These are phyloP conservation scores for Nicotiana paniculata DNA, from an alignment of 257 asterid genomes.

Conservation along the genomic window DNA sequence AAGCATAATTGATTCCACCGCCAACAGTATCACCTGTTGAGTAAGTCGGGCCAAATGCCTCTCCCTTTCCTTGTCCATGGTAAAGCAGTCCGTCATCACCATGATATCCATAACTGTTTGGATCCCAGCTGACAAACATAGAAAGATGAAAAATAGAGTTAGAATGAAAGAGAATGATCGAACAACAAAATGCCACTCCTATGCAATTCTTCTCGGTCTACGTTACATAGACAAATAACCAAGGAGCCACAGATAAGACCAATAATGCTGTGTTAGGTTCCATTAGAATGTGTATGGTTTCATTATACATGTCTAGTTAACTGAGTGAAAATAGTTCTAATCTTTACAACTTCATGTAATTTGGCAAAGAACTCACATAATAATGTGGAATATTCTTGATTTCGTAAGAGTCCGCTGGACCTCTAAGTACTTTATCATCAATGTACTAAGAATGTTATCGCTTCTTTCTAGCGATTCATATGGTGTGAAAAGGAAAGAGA, in stretches of 20 bases:
- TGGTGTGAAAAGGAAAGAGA: background rate
- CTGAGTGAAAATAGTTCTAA: background rate
- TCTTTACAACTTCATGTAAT: background rate
- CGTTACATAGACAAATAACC: background rate
- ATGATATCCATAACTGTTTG: constrained; percentile 89
- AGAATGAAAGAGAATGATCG: background rate
- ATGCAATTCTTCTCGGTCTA: background rate
- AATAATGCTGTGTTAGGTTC: background rate
- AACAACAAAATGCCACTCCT: background rate
- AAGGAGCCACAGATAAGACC: background rate
- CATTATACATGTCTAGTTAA: background rate
- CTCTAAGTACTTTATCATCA: background rate
- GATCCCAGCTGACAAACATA: constrained; percentile 66
- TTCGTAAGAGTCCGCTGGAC: too few species aligned
- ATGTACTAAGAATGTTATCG: background rate
- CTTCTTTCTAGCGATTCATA: background rate
- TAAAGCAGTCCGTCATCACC: constrained; percentile 90
- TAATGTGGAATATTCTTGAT: background rate
- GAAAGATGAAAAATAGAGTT: constrained; percentile 8
- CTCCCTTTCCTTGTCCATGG: constrained; percentile 92
- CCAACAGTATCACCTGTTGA: constrained; percentile 90
- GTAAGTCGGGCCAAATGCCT: constrained; percentile 74
- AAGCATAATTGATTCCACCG: constrained; percentile 83
- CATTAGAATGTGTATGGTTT: background rate
- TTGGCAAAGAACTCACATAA: background rate